Evolutionary conservation across 2,329 filamentous ascomycete species (phyloP), one percentile per base, ranked within the genome.

Genomic region (Chrysoporthe cubensis): DNA sequence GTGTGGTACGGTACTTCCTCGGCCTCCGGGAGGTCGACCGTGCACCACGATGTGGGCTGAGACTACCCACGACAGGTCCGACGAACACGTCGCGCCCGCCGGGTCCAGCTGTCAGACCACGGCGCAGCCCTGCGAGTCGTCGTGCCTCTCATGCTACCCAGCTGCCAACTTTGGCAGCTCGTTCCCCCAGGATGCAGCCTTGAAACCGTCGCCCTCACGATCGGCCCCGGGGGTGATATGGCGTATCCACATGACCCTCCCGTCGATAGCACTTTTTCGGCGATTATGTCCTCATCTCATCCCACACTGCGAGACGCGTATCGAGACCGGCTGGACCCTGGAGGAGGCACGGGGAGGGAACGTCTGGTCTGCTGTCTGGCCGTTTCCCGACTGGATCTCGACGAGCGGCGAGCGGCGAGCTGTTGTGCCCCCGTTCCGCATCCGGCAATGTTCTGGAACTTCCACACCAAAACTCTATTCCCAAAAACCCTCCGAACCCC

Each of bases 111-210:
- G 40, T 43, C 57, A 26, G n/a, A 44, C 57, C 13, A 32, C 57
- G 42, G 40, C 37, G 40, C 57, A 60, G 57, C 57, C 50, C 32
- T 54, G 50, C 26, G 11, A 11, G 26, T 40, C 6, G 34, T 57
- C 16, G n/a, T 40, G 32, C 34, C 42, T 61, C n/a, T 2, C 48
- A 13, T 42, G 42, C 11, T 21, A 4, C 13, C 43, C 59, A 61
- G 59, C 43, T 61, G 43, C 59, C 59, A 21, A 14, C 57, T 61
- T 61, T 48, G 59, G 59, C 40, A 46, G 43, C 42, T 61, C 59
- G 42, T 9, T 37, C 42, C 3, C 26, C 14, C 13, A 61, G 40
- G 18, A 16, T 46, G 42, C 43, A 44, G 26, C 26, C 42, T 46
- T 34, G 42, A 61, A n/a, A 32, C 21, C 14, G 5, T 46, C 59